phyloP scores from a whole-genome alignment of 345 rosid genomes.

The Gossypium sturtianum region DNA sequence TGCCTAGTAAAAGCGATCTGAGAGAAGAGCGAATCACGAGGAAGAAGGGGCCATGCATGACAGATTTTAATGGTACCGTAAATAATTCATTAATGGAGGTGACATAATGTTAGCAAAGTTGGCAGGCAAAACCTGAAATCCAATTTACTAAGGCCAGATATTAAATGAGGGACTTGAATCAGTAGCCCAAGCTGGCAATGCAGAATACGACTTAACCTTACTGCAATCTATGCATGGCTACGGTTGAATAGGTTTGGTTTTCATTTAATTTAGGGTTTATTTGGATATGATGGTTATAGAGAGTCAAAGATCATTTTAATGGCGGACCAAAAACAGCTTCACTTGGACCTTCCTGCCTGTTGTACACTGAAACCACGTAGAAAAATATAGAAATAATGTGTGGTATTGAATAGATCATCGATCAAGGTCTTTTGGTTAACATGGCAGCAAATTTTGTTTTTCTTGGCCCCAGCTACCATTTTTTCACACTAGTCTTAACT shows the following conservation, averaged over 20 bases:
- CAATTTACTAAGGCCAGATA: constrained; percentile 8
- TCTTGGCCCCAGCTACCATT: not conserved
- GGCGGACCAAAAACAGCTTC: not conserved
- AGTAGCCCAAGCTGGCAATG: not conserved
- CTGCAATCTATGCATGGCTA: not conserved
- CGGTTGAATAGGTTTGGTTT: not conserved
- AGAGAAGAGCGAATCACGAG: not conserved
- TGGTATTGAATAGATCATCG: not conserved
- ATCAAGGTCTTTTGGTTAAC: not conserved
- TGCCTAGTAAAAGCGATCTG: not conserved
- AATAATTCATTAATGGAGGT: constrained; percentile 3
- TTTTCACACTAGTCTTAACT: no score
- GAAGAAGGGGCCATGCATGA: constrained; percentile 8
- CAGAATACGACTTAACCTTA: not conserved
- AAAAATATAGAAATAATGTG: not conserved
- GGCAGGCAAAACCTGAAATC: constrained; percentile 10
- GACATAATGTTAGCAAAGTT: not conserved
- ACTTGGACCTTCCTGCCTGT: not conserved
- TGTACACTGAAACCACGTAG: not conserved
- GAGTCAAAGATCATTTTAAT: not conserved
- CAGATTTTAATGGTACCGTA: not conserved
- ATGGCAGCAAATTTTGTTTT: not conserved
- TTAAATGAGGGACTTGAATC: not conserved
- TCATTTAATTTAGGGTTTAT: not conserved
- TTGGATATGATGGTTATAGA: not conserved